A percentile compares a stretch with the other conserved stretches of the same genome.
Conservation (phyloP, 371 early-diverging fungal genomes). For the Saksenaea oblongispora region DNA sequence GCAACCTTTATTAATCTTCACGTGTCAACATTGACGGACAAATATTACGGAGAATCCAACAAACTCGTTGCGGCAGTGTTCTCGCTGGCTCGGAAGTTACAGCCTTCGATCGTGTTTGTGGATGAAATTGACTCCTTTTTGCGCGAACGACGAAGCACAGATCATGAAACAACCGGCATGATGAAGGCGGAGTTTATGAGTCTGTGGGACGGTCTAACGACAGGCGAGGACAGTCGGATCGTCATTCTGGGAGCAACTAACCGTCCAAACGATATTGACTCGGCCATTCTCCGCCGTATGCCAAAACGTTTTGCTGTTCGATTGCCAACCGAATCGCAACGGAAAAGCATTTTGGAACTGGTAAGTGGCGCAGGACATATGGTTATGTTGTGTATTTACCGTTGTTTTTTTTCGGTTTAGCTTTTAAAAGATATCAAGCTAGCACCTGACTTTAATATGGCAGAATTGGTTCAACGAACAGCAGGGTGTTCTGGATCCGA, state of each 20-base stretch:
- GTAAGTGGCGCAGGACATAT: slow-evolving; percentile 33
- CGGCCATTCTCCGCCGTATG: slow-evolving; percentile 95
- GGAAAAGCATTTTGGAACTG: slow-evolving; percentile 86
- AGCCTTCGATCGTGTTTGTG: slow-evolving; percentile 96
- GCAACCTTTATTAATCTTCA: slow-evolving; percentile 96
- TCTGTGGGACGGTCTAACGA: slow-evolving; percentile 95
- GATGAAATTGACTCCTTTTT: slow-evolving; percentile 98
- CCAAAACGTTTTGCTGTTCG: slow-evolving; percentile 91
- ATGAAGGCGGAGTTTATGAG: slow-evolving; percentile 99
- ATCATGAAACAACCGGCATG: slow-evolving; percentile 95
- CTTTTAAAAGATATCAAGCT: slow-evolving; percentile 73
- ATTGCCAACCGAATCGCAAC: slow-evolving; percentile 88
- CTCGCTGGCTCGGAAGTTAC: slow-evolving; percentile 89
- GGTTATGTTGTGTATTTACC: neutral
- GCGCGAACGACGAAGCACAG: slow-evolving; percentile 86
- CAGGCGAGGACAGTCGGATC: slow-evolving; percentile 76
- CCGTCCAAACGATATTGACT: slow-evolving; percentile 96
- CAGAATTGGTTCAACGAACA: slow-evolving; percentile 75
- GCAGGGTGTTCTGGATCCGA: slow-evolving; percentile 94
- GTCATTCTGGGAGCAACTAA: slow-evolving; percentile 95
- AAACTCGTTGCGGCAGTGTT: slow-evolving; percentile 92
- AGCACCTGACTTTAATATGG: slow-evolving; percentile 71
- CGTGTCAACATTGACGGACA: slow-evolving; percentile 94
- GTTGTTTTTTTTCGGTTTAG: slow-evolving; percentile 32
- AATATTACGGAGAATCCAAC: slow-evolving; percentile 98